Evolutionary conservation across 257 asterid species (phyloP), one percentile per base, ranked within the genome.

Genomic region (Orobanche coerulescens): DNA sequence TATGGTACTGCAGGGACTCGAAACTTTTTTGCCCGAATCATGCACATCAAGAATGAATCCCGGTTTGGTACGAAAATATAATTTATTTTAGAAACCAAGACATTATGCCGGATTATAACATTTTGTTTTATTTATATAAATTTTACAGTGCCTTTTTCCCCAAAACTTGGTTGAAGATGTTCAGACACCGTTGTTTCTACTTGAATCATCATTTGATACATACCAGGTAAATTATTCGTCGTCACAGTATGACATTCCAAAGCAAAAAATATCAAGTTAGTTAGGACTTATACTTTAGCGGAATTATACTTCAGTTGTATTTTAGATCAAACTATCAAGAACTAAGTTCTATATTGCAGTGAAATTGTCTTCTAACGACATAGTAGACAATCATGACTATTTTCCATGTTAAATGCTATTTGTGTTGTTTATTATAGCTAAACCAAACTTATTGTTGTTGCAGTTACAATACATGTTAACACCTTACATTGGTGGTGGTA

Each of bases 61-160:
- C 0, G 39, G 59, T 36, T 61, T 69, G 72, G 75, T 14, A 26
- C 2, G 15, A n/a, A 2, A 37, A 2, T 13, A 12, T 13, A 1
- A 14, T 12, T 19, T 22, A n/a, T 0, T 2, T 36, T 9, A 14
- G 7, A n/a, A 30, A 7, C 14, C 11, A 2, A 37, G 20, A n/a
- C n/a, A 48, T 50, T 25, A 18, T 47, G 1, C 46, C 4, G 7
- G 5, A 34, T 7, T 1, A n/a, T 49, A 20, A 19, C n/a, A n/a
- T n/a, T n/a, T 23, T 43, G 13, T 31, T 68, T 47, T 15, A 12
- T 26, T 22, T 0, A 1, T 4, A 1, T 22, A 36, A 22, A 26
- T 13, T 53, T 47, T 13, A 13, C 73, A 77, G 73, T 77, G 79
- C 0, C 25, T 70, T 23, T 77, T 73, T 50, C 82, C 78, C 15